Conservation (phyloP, 345 rosid genomes). For the Lepidium aucheri region DNA sequence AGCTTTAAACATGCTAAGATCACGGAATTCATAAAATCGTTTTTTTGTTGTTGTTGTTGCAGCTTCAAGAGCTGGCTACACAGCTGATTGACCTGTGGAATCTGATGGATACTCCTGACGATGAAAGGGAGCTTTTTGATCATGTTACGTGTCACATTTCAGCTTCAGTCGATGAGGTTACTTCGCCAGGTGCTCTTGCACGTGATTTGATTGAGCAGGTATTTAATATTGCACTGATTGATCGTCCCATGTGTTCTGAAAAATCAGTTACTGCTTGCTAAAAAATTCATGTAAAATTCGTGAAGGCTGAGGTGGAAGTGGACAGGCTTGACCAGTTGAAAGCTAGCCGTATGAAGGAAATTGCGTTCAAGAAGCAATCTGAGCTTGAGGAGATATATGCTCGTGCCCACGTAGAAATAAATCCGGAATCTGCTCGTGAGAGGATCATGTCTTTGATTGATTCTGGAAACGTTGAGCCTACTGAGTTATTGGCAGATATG, state of each 20-base stretch:
- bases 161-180: conserved; percentile 85
- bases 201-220: conserved; percentile 92
- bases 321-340: conserved; percentile 93
- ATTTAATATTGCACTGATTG: background rate
- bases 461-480: conserved; percentile 85
- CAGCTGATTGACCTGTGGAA: conserved; percentile 93
- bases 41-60: conserved; percentile 8
- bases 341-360: conserved; percentile 95
- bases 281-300: background rate
- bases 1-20: background rate
- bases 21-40: background rate
- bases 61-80: conserved; percentile 94
- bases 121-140: conserved; percentile 72
- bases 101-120: conserved; percentile 92
- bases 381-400: conserved; percentile 93
- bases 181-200: conserved; percentile 82
- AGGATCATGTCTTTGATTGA: conserved; percentile 76
- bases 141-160: conserved; percentile 86
- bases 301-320: conserved; percentile 90
- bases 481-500: conserved; percentile 89
- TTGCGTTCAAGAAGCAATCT: conserved; percentile 82
- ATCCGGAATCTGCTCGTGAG: conserved; percentile 79
- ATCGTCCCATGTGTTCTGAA: background rate
- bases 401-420: conserved; percentile 71
- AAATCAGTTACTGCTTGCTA: conserved; percentile 14